Evolutionary conservation across 108 stramenopile genomes (phyloP), one percentile per base, ranked within the genome.

Genomic region (Cylindrotheca closterium): DNA sequence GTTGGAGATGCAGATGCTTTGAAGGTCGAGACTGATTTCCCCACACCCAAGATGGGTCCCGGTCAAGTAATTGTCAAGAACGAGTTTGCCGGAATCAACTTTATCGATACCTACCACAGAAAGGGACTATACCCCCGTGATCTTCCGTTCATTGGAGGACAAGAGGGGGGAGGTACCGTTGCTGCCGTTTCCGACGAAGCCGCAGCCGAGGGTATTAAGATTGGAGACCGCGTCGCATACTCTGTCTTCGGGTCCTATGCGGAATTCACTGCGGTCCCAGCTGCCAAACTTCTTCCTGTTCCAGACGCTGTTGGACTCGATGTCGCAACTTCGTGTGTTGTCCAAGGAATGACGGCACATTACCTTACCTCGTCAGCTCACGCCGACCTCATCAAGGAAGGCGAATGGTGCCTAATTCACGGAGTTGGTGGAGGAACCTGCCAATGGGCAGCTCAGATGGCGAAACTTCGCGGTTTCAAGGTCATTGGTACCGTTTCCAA

Each of bases 371-470:
- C 84, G 2, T 82, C 83, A 58, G 82, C 86, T 17, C 85, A 87
- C 21, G 80, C 84, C 3, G 79, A 82, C 34, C 72, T 92, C 30
- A 85, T 83, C 74, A 61, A 78, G 48, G 57, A 52, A 2, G 91
- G 91, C 2, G 87, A 92, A 60, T 92, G 91, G 91, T 77, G 77
- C 21, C 51, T 92, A 26, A 78, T 92, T 49, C 83, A 92, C 64
- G 84, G 85, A 37, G 91, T 89, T 32, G 94, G 84, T 2, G 82
- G 90, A 26, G 94, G 89, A 24, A 92, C 94, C 12, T 82, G 90
- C 58, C 90, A 92, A 67, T 87, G 88, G 84, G 85, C 90, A 5
- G 88, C 87, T 17, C 90, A 90, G 67, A 89, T 95, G 84, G 87
- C 87, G 60, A 83, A 86, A 74, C 30, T 84, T n/a, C 71, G 77